These are phyloP conservation scores for Phanerochaete sordida DNA, from an alignment of 768 basidiomycete species.

Conservation along the genomic window DNA sequence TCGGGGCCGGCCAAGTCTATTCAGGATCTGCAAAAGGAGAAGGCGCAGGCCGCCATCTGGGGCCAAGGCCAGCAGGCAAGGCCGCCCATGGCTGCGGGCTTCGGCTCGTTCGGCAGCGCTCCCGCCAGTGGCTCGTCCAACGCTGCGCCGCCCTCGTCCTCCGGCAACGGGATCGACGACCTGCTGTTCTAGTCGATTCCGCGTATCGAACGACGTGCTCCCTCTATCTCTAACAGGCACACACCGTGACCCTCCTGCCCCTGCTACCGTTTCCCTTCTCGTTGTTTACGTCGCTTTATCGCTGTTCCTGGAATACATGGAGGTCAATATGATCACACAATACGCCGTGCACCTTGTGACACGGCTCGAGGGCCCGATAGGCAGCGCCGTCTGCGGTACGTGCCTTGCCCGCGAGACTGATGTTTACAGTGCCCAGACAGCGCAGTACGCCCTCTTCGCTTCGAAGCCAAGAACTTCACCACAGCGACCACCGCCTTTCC, in stretches of 20 bases:
- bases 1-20: conserved; percentile 58
- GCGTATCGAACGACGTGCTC: background rate
- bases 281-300: background rate
- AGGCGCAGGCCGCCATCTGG: conserved; percentile 80
- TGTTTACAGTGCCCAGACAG: no score
- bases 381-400: background rate
- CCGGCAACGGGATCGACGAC: conserved; percentile 33
- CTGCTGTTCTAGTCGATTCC: conserved; percentile 30
- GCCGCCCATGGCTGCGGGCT: conserved; percentile 21
- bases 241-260: background rate
- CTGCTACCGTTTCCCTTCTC: background rate
- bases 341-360: background rate
- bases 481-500: no score
- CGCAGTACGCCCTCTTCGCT: no score
- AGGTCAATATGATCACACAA: background rate
- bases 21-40: conserved; percentile 87
- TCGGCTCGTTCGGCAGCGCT: conserved; percentile 25
- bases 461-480: no score
- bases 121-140: conserved; percentile 5
- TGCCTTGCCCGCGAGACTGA: background rate
- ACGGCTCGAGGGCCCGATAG: background rate
- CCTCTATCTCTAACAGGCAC: background rate
- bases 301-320: background rate
- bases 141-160: conserved; percentile 19
- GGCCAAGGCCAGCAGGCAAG: conserved; percentile 33